A percentile compares a stretch with the other conserved stretches of the same genome.
phyloP scores from a whole-genome alignment of 306 rosid genomes.

The Citrullus colocynthis region DNA sequence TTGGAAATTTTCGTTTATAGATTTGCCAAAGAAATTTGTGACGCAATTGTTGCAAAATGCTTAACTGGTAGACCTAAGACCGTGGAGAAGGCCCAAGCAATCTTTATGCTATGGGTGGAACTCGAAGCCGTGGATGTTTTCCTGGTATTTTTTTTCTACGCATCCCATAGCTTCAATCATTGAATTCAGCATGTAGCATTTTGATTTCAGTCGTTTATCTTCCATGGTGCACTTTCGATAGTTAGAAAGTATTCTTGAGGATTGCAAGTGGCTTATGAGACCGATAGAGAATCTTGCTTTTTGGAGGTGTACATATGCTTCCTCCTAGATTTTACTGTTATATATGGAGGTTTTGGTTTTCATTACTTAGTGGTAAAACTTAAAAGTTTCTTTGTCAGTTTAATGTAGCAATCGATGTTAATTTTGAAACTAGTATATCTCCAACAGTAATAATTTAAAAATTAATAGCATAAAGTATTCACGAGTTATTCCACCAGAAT shows the following conservation, averaged over 20 bases:
- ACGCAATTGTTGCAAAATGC: slow-evolving; percentile 85
- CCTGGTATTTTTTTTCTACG: slow-evolving; percentile 35
- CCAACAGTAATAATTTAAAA: neutral
- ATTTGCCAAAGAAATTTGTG: slow-evolving; percentile 82
- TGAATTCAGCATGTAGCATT: neutral
- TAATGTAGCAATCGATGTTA: neutral
- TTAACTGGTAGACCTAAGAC: slow-evolving; percentile 96
- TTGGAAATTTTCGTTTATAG: slow-evolving; percentile 26
- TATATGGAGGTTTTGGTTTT: neutral
- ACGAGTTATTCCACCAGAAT: neutral
- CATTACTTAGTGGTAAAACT: neutral
- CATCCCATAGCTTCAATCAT: slow-evolving; percentile 4
- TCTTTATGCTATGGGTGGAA: slow-evolving; percentile 90
- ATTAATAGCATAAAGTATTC: neutral
- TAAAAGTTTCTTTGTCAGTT: neutral
- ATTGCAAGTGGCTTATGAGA: neutral
- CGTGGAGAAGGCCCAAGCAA: slow-evolving; percentile 96
- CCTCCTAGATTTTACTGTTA: neutral
- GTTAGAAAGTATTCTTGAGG: neutral
- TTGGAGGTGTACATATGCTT: neutral
- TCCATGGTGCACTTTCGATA: neutral
- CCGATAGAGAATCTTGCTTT: neutral
- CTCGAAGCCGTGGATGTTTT: slow-evolving; percentile 92
- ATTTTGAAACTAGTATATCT: neutral
- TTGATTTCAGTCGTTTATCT: neutral